Percentiles rank a stretch among this genome's conserved stretches.
Evolutionary conservation across 2,329 filamentous ascomycete species (phyloP).

Genomic region (Claviceps capensis): DNA sequence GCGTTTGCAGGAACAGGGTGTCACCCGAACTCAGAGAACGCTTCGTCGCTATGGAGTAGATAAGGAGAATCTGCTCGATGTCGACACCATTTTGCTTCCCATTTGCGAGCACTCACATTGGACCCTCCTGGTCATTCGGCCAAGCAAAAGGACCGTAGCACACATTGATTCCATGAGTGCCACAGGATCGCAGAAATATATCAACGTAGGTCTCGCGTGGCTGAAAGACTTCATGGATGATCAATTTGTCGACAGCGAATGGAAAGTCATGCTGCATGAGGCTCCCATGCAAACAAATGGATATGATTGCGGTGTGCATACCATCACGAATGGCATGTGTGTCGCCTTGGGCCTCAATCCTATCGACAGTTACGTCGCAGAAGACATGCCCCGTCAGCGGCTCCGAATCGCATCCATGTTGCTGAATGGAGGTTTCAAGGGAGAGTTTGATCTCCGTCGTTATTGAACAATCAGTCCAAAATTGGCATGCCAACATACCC

Average conservation of each 20-base stretch:
- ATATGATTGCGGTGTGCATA: constrained; percentile 66
- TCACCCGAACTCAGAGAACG: constrained; percentile 35
- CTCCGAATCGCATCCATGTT: constrained; percentile 50
- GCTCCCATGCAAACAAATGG: constrained; percentile 50
- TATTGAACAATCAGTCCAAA: constrained; percentile 14
- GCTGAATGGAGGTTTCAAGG: constrained; percentile 51
- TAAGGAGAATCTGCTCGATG: constrained; percentile 47
- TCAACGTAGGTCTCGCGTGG: constrained; percentile 35
- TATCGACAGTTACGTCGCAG: constrained; percentile 31
- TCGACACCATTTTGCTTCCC: constrained; percentile 56
- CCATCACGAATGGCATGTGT: constrained; percentile 59
- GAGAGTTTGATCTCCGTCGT: constrained; percentile 38
- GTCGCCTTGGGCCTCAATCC: constrained; percentile 40
- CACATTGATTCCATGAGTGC: constrained; percentile 54
- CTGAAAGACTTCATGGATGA: constrained; percentile 41
- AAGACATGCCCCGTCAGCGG: constrained; percentile 46
- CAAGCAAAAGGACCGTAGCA: constrained; percentile 43
- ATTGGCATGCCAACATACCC: background rate
- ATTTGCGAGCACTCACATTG: constrained; percentile 54
- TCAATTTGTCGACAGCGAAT: constrained; percentile 42
- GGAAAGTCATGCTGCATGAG: constrained; percentile 37
- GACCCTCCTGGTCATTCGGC: constrained; percentile 57
- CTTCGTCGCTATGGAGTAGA: constrained; percentile 43
- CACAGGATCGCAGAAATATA: constrained; percentile 25
- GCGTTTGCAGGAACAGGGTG: constrained; percentile 34